Evolutionary conservation across 345 rosid genomes (phyloP), one percentile per base, ranked within the genome.

Genomic region (Durio zibethinus): DNA sequence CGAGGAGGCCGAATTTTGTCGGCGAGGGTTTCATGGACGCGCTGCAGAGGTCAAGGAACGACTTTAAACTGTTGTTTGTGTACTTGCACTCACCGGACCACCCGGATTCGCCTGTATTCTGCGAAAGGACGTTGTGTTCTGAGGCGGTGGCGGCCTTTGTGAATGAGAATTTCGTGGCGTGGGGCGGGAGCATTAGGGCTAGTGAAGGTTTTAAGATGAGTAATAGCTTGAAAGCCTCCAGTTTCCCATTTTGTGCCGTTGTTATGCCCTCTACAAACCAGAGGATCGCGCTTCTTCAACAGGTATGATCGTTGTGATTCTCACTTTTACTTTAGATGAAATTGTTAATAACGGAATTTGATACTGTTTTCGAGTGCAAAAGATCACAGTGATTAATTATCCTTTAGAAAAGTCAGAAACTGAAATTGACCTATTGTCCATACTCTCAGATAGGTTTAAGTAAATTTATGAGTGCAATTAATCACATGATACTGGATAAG

Each of bases 181-280:
- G 99, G 98, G 99, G 99, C 21, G 98, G 98, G 43, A 94, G 91
- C 76, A 91, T 97, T 78, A 87, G 97, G 72, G 90, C 90, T 67
- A 97, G 97, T 70, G 99, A 97, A 86, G 99, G 99, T 31, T 97
- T 97, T 86, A 97, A 97, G 87, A 97, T 97, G 98, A 94, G 99
- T 74, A 91, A 90, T 76, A 94, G 98, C 86, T 91, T 94, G 91
- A 97, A 97, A 82, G 99, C 98, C 0, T 94, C 98, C 0, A 82
- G 98, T 78, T 97, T 86, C 69, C 99, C 99, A 0, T 97, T 94
- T 80, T 92, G 97, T 60, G 98, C 99, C n/a, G 90, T 94, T 33
- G 98, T 97, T 71, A 97, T 94, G 98, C 91, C 98, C 5, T 96
- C 99, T 56, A 83, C 93, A 31, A 92, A 97, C 40, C 97, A 97